These are phyloP conservation scores for Earliella scabrosa DNA, from an alignment of 1,284 basidiomycete genomes.

Conservation along the genomic window DNA sequence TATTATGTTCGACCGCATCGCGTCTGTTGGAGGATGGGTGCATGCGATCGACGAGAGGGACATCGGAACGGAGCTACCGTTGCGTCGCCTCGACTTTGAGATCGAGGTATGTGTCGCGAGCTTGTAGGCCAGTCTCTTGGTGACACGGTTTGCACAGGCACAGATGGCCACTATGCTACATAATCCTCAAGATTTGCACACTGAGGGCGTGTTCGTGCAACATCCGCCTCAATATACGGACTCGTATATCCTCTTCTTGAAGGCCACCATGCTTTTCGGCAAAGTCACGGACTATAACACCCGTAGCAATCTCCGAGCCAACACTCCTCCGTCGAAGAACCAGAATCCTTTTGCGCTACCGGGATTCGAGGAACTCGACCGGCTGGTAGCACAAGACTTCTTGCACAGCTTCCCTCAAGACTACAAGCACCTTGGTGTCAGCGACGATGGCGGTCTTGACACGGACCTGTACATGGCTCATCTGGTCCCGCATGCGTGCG, in stretches of 20 bases:
- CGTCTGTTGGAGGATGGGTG: slow-evolving; percentile 87
- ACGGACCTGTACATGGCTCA: slow-evolving; percentile 86
- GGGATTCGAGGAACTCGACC: slow-evolving; percentile 71
- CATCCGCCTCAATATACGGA: slow-evolving; percentile 80
- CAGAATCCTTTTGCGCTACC: slow-evolving; percentile 69
- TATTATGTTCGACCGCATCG: slow-evolving; percentile 81
- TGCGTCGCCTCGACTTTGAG: slow-evolving; percentile 75
- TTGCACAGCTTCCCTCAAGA: slow-evolving; percentile 67
- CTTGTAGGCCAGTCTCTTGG: too few relatives aligned
- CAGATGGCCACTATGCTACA: slow-evolving; percentile 47
- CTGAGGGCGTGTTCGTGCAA: slow-evolving; percentile 63
- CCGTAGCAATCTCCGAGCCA: slow-evolving; percentile 64
- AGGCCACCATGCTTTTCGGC: slow-evolving; percentile 81
- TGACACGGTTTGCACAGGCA: not conserved
- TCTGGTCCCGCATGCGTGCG: slow-evolving; percentile 81
- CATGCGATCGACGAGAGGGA: slow-evolving; percentile 82
- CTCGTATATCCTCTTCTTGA: slow-evolving; percentile 77
- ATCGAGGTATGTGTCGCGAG: slow-evolving; percentile 51
- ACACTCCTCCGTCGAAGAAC: slow-evolving; percentile 60
- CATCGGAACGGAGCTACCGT: slow-evolving; percentile 78
- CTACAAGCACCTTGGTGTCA: slow-evolving; percentile 65
- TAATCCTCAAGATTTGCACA: slow-evolving; percentile 73
- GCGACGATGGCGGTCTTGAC: slow-evolving; percentile 65
- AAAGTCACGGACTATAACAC: slow-evolving; percentile 83
- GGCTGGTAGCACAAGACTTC: slow-evolving; percentile 67